Base-by-base conservation (phyloP, 805 yeast genomes). In the Barnettozyma siamensis region DNA sequence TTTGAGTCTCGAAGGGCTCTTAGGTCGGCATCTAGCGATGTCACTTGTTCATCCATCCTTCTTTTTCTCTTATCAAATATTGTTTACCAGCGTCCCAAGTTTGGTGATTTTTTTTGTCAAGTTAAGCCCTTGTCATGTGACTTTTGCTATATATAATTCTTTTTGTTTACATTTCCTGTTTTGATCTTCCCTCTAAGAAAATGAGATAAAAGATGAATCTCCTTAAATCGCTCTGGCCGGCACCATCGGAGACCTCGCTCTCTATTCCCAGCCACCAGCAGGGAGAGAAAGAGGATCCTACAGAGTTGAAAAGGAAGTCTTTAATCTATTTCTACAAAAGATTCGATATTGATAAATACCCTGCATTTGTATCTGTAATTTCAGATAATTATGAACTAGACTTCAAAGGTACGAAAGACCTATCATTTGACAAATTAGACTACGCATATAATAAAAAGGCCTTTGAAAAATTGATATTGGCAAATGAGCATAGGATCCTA, bases 1-100 rank as follows among this genome's bases (percentile, higher is more conserved):
- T 81, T 83, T 9, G 63, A 62, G 7, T 58, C 52, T 47, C 91
- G 67, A 0, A 81, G 66, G 11, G 53, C 55, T 26, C 58, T 63
- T 31, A 83, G 59, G 55, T 82, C 88, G 38, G 79, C 78, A 53
- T 83, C 89, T 28, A 83, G 58, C 21, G 81, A 79, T 0, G 86
- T 72, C 7, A 70, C 74, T 37, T 67, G 35, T 17, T 40, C 43
- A 9, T 30, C 33, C 29, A 23, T n/a, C 10, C 18, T 29, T 7
- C 2, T 29, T 29, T 15, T 7, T 16, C 9, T n/a, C n/a, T n/a
- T n/a, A n/a, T n/a, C n/a, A n/a, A n/a, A n/a, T n/a, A n/a, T n/a
- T n/a, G n/a, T n/a, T n/a, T n/a, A n/a, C n/a, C n/a, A n/a, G n/a
- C n/a, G n/a, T n/a, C n/a, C n/a, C n/a, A n/a, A n/a, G n/a, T n/a